Percentiles rank a stretch among this genome's conserved stretches.
Evolutionary conservation across 2,329 filamentous ascomycete species (phyloP).

Genomic region (Aspergillus costaricaensis): DNA sequence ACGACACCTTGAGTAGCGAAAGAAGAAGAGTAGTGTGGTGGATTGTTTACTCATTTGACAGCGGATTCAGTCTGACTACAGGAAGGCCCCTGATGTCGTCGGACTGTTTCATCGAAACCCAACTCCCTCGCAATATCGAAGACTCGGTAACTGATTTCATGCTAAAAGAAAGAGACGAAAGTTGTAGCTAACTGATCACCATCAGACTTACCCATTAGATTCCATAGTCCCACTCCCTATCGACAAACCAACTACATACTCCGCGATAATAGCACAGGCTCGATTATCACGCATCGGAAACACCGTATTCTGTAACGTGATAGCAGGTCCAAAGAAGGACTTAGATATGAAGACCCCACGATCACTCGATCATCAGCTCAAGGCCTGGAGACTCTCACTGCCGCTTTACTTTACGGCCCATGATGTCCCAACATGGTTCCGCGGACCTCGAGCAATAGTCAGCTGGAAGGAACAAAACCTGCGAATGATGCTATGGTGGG

Average conservation of each 20-base stretch:
- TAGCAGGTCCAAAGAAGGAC: conserved; percentile 11
- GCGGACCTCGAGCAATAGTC: conserved; percentile 22
- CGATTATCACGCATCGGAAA: conserved; percentile 21
- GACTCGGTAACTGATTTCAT: conserved; percentile 15
- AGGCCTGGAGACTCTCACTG: conserved; percentile 22
- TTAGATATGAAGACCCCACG: conserved; percentile 16
- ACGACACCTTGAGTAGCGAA: conserved; percentile 17
- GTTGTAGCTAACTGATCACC: not conserved
- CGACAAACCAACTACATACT: conserved; percentile 21
- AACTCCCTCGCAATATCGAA: conserved; percentile 23
- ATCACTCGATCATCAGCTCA: conserved; percentile 24
- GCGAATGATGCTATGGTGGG: conserved; percentile 27
- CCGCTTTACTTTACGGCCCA: conserved; percentile 20
- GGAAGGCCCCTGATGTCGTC: conserved; percentile 39
- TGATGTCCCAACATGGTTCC: conserved; percentile 23
- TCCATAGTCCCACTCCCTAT: conserved; percentile 6
- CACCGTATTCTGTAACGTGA: conserved; percentile 17
- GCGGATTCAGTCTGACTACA: conserved; percentile 33
- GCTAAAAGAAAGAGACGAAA: no score
- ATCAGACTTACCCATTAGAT: conserved; percentile 7
- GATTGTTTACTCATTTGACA: conserved; percentile 35
- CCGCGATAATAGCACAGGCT: conserved; percentile 23
- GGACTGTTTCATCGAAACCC: conserved; percentile 29
- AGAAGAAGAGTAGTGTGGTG: conserved; percentile 26
- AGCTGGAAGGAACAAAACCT: conserved; percentile 28